Base-by-base conservation (phyloP, 139 green algal species). In the Cymbomonas tetramitiformis region DNA sequence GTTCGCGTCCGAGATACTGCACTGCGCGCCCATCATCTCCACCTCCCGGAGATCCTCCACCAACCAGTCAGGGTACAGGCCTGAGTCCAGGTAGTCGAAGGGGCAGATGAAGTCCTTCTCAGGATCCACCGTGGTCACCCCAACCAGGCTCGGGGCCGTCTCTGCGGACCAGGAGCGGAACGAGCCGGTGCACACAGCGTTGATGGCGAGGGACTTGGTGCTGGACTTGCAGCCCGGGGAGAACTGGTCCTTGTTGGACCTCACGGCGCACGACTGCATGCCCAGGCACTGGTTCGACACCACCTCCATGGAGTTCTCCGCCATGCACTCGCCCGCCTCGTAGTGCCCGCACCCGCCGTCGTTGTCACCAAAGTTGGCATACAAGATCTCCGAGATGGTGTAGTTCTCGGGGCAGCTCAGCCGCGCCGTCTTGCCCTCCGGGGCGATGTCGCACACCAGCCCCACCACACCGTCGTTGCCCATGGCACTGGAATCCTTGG, bases 401-500 rank as follows among this genome's bases (percentile, higher is more conserved):
- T 54, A 46, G 24, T 43, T 43, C 30, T 26, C 9, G 8, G 56
- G 56, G 56, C 56, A 64, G 23, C 46, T 60, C 29, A 64, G 46
- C 10, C 19, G 38, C 24, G 44, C 44, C 21, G 38, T 30, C 41
- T 56, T 56, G 56, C 44, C 44, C 15, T 64, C 39, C 10, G 19
- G 18, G 4, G 28, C 40, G 26, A 46, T 19, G 39, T 64, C 56
- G 41, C 41, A 58, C 4, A 64, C n/a, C n/a, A 64, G 56, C 18
- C 56, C 56, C n/a, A 64, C 29, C n/a, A 64, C 21, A 43, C 56
- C 56, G 19, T 54, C 40, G 50, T 67, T 60, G 59, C 49, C 49
- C n/a, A 29, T 12, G n/a, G 8, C 3, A 3, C 18, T 31, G 25
- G 31, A 53, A 50, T 67, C 59, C 59, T 51, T 41, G 24, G 50